Evolutionary conservation across 1,284 basidiomycete species (phyloP), one percentile per base, ranked within the genome.

Genomic region (Ustilago esculenta): DNA sequence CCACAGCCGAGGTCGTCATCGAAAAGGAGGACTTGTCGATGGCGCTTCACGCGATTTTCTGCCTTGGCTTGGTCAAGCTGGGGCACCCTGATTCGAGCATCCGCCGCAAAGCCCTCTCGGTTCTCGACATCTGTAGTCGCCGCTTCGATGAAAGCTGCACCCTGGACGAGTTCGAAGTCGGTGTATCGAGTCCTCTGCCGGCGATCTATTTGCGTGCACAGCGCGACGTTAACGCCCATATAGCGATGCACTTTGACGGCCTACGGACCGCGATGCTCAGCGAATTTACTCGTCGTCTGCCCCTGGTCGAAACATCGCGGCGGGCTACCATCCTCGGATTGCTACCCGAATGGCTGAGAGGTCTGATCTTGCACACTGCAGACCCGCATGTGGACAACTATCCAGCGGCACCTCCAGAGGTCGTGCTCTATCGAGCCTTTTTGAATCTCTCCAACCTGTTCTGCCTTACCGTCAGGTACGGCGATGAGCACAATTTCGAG

Each of bases 191-290:
- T 85, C 86, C 21, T 87, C 90, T 7, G 85, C 91, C 4, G 1
- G 89, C 88, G 63, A 88, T 91, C 21, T 93, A 94, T 77, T 86
- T 91, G 24, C 87, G 90, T 63, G 90, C 91, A 0, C 92, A 94
- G 83, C 87, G 88, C 17, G 85, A 89, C 11, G 87, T 94, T 48
- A 89, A 90, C 1, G 88, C 89, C 47, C 87, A 88, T 50, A 87
- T 96, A 20, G 90, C 94, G 18, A 87, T 87, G n/a, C 88, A 90
- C 69, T 91, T 93, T 76, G 88, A 90, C 1, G 83, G 86, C 29
- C 86, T 91, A 69, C 88, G 90, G 0, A 84, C 86, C 18, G 84
- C 86, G 15, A 87, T 95, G 66, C 85, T 95, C 24, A 83, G 87
- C 1, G 90, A 94, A 74, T 87, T 92, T 57, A 87, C 90, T 0